Conservation (phyloP, 805 yeast genomes). For the Nakazawaea ernobii region DNA sequence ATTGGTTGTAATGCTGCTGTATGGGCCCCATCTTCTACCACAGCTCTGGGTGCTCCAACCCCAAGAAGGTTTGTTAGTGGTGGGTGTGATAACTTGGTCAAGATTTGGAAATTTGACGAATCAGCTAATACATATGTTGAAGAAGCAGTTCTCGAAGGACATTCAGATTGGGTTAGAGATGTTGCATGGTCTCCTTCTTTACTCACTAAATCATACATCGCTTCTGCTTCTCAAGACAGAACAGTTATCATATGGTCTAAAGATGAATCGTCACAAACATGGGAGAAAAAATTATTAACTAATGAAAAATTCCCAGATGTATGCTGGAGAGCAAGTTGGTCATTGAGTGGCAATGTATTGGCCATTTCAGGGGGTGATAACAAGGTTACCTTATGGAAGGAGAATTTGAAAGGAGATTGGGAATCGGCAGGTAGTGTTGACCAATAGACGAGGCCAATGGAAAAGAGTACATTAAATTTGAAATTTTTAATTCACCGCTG, state of each 20-base stretch:
- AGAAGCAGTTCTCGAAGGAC: slow-evolving; percentile 82
- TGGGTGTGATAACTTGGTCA: slow-evolving; percentile 91
- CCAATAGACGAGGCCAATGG: slow-evolving; percentile 37
- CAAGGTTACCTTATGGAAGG: slow-evolving; percentile 95
- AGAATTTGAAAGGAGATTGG: slow-evolving; percentile 89
- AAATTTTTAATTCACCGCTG: not conserved
- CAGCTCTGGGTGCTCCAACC: slow-evolving; percentile 22
- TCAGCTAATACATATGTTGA: slow-evolving; percentile 51
- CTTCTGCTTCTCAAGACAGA: slow-evolving; percentile 95
- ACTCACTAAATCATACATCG: slow-evolving; percentile 81
- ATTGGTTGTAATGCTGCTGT: slow-evolving; percentile 93
- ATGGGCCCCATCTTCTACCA: slow-evolving; percentile 65
- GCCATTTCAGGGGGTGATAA: slow-evolving; percentile 97
- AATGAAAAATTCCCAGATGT: slow-evolving; percentile 91
- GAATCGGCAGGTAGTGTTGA: slow-evolving; percentile 96
- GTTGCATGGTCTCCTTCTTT: slow-evolving; percentile 97
- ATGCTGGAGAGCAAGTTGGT: slow-evolving; percentile 98
- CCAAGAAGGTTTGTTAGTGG: slow-evolving; percentile 79
- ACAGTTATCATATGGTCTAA: slow-evolving; percentile 95
- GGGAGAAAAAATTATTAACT: slow-evolving; percentile 77
- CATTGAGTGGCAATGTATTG: slow-evolving; percentile 88
- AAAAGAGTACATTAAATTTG: not conserved
- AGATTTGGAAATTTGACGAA: slow-evolving; percentile 76
- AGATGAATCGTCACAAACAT: slow-evolving; percentile 48
- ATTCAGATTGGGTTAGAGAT: slow-evolving; percentile 97